Conservation (phyloP, 148 eudicot genomes). For the Drosera capensis region DNA sequence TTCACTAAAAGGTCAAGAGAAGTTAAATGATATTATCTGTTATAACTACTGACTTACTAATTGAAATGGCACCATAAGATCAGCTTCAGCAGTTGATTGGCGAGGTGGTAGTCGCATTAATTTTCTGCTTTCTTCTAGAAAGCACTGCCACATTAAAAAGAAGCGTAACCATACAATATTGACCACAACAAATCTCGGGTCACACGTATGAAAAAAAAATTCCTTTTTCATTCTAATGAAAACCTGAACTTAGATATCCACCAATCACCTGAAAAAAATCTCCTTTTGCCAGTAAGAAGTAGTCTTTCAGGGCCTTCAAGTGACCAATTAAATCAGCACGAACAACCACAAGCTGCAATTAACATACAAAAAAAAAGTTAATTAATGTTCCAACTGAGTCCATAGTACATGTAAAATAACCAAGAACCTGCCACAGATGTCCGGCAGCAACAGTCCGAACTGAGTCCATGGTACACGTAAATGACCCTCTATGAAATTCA, state of each 20-base stretch:
- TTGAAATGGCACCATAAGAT: conserved; percentile 99
- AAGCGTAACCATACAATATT: background rate
- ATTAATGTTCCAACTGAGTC: background rate
- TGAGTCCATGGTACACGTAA: conserved; percentile 80
- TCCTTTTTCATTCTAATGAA: background rate
- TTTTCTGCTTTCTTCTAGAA: conserved; percentile 89
- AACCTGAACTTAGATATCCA: conserved; percentile 1
- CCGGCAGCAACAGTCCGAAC: conserved; percentile 80
- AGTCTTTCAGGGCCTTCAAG: conserved; percentile 88
- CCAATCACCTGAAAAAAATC: conserved; percentile 88
- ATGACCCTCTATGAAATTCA: conserved; percentile 93
- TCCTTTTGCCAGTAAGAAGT: conserved; percentile 91
- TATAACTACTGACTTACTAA: conserved; percentile 25
- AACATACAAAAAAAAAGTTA: conserved; percentile 11
- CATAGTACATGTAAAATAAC: background rate
- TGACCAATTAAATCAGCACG: conserved; percentile 97
- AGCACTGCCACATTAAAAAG: conserved; percentile 36
- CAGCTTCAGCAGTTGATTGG: conserved; percentile 97
- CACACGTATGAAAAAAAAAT: too few species aligned
- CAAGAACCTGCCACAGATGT: conserved; percentile 92
- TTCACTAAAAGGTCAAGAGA: background rate
- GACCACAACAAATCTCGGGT: background rate
- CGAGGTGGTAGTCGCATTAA: conserved; percentile 98
- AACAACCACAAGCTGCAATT: conserved; percentile 87
- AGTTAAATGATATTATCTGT: background rate